These are phyloP conservation scores for Phaeosphaeria sp. DNA, from an alignment of 2,329 filamentous ascomycete genomes.

Conservation along the genomic window DNA sequence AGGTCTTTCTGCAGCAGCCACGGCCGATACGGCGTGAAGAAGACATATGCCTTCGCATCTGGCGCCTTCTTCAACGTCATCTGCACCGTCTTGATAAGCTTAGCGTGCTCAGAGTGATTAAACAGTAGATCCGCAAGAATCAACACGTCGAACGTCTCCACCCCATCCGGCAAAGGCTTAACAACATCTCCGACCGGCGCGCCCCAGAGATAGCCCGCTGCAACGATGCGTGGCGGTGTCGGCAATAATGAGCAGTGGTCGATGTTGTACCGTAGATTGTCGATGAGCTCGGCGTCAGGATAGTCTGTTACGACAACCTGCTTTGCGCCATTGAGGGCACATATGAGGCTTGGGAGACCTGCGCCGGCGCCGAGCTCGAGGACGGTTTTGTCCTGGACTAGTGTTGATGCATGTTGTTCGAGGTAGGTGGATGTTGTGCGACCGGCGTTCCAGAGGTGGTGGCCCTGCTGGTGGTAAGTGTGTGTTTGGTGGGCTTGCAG, in stretches of 20 bases:
- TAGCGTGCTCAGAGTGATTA: constrained; percentile 84
- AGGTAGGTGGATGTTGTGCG: constrained; percentile 80
- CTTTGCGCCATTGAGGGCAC: constrained; percentile 72
- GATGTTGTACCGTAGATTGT: constrained; percentile 80
- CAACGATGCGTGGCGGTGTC: constrained; percentile 45
- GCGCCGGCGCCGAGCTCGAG: constrained; percentile 90
- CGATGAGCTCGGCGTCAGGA: constrained; percentile 81
- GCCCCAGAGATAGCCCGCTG: constrained; percentile 83
- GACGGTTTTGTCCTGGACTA: constrained; percentile 72
- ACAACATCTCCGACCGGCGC: constrained; percentile 66
- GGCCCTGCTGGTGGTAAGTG: constrained; percentile 60
- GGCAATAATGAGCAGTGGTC: constrained; percentile 57
- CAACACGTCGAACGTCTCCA: constrained; percentile 73
- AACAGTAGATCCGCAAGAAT: constrained; percentile 91
- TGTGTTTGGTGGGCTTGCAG: neutral
- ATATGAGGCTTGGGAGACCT: constrained; percentile 81
- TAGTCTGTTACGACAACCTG: constrained; percentile 83
- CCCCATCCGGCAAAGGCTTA: constrained; percentile 57
- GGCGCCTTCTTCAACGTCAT: constrained; percentile 65
- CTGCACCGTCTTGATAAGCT: constrained; percentile 75
- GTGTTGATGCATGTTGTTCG: constrained; percentile 66
- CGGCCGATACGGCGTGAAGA: constrained; percentile 93
- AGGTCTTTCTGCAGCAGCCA: constrained; percentile 88
- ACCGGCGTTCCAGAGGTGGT: constrained; percentile 90
- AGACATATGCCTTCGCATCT: constrained; percentile 75